Conservation (phyloP, 1,139 yeast species). For the Protomyces pachydermus region DNA sequence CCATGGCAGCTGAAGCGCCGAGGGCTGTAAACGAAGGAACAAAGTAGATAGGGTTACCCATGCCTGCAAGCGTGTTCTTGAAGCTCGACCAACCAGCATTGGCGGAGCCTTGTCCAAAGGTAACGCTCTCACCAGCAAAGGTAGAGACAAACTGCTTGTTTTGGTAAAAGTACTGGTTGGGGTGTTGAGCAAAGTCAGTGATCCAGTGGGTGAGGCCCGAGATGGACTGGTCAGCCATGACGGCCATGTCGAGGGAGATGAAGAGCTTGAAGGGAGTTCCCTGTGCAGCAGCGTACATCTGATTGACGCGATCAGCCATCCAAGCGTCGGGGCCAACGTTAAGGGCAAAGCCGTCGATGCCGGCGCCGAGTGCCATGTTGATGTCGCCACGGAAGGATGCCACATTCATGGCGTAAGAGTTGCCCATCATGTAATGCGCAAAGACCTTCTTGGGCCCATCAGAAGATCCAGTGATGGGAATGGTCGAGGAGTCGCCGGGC, state of each 20-base stretch:
- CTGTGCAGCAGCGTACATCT: conserved; percentile 27
- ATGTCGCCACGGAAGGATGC: conserved; percentile 28
- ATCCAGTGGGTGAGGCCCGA: conserved; percentile 20
- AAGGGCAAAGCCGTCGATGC: conserved; percentile 31
- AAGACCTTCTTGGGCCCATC: conserved; percentile 27
- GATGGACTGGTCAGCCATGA: conserved; percentile 23
- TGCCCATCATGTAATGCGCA: conserved; percentile 32
- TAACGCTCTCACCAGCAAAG: conserved; percentile 28
- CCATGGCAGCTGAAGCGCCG: conserved; percentile 26
- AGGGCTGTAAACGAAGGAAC: conserved; percentile 30
- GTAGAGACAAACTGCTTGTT: conserved; percentile 28
- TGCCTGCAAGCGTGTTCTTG: conserved; percentile 19
- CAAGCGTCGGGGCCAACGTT: conserved; percentile 29
- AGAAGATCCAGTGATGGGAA: not conserved
- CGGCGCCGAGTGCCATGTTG: conserved; percentile 26
- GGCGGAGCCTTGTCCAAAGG: conserved; percentile 19
- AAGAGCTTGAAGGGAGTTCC: conserved; percentile 26
- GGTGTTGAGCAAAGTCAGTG: conserved; percentile 16
- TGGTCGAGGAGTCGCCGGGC: not conserved
- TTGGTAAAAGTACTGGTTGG: conserved; percentile 27
- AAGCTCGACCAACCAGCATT: conserved; percentile 26
- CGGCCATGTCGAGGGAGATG: conserved; percentile 30
- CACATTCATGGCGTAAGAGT: conserved; percentile 23
- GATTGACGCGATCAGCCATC: conserved; percentile 24
- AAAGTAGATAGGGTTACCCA: conserved; percentile 25